These are phyloP conservation scores for Phyllosticta citrichinensis DNA, from an alignment of 2,329 filamentous ascomycete genomes.

Conservation along the genomic window DNA sequence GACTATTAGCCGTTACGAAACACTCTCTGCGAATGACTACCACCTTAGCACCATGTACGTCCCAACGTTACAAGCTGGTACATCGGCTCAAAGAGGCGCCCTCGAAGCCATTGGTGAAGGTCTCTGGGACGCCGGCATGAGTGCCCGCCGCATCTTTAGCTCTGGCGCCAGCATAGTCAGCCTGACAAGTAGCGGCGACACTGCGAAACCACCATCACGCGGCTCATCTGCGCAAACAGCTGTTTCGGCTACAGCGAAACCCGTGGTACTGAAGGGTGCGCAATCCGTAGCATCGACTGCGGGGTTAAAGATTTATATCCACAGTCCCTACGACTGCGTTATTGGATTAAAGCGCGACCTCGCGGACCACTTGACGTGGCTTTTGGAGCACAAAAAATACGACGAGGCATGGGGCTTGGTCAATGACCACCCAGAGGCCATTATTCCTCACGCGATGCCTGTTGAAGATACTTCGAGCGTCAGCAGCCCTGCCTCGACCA, in stretches of 20 bases:
- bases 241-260: not conserved
- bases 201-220: slow-evolving; percentile 10
- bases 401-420: slow-evolving; percentile 82
- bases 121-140: slow-evolving; percentile 85
- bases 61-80: slow-evolving; percentile 48
- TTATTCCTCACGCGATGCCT: slow-evolving; percentile 27
- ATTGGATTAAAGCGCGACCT: slow-evolving; percentile 80
- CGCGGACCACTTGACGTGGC: slow-evolving; percentile 75
- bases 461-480: slow-evolving; percentile 27
- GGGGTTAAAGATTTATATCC: slow-evolving; percentile 79
- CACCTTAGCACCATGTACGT: slow-evolving; percentile 78
- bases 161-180: slow-evolving; percentile 67
- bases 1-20: slow-evolving; percentile 76
- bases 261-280: slow-evolving; percentile 15
- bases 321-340: slow-evolving; percentile 95
- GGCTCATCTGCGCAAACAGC: slow-evolving; percentile 13
- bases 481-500: slow-evolving; percentile 34
- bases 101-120: slow-evolving; percentile 67
- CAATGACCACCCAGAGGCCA: slow-evolving; percentile 71
- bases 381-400: slow-evolving; percentile 71
- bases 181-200: slow-evolving; percentile 30
- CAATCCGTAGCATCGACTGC: slow-evolving; percentile 43
- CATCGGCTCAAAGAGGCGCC: slow-evolving; percentile 58
- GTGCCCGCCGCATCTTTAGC: slow-evolving; percentile 76
- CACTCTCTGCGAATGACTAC: slow-evolving; percentile 80